Evolutionary conservation across 2,329 filamentous ascomycete genomes (phyloP).

Genomic region (Trichoderma sp.): DNA sequence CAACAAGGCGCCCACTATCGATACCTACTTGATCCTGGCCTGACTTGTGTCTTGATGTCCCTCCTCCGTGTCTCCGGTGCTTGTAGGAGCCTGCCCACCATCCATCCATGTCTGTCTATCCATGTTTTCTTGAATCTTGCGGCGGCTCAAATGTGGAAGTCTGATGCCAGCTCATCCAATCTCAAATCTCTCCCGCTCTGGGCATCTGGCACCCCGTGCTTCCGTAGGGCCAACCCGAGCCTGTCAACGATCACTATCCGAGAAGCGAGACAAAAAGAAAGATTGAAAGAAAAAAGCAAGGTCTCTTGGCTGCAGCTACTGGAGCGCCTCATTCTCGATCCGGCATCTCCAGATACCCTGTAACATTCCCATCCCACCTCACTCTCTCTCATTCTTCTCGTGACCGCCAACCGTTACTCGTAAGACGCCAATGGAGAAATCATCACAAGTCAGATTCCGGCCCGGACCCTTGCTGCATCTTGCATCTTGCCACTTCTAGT

Average conservation of each 20-base stretch:
- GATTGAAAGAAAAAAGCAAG: background rate
- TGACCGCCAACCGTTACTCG: conserved; percentile 1
- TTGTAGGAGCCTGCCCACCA: background rate
- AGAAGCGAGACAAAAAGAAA: background rate
- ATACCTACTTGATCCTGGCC: background rate
- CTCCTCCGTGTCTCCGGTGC: background rate
- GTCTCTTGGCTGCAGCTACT: background rate
- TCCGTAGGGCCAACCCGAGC: background rate
- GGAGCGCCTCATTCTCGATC: background rate
- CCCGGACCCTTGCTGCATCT: conserved; percentile 17
- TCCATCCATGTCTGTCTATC: background rate
- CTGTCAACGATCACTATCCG: background rate
- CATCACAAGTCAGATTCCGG: conserved; percentile 10
- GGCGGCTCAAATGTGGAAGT: conserved; percentile 1
- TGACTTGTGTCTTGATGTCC: background rate
- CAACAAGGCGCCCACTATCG: conserved; percentile 12
- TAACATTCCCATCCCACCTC: background rate
- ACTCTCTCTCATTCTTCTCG: background rate
- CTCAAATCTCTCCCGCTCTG: background rate
- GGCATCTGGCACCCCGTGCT: background rate
- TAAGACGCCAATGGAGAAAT: conserved; percentile 2
- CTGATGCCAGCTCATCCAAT: conserved; percentile 17
- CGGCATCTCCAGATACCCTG: background rate
- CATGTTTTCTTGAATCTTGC: background rate
- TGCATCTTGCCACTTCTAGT: conserved; percentile 13